Evolutionary conservation across 139 green algal species (phyloP), one percentile per base, ranked within the genome.

Genomic region (Chlamydomonas urium): DNA sequence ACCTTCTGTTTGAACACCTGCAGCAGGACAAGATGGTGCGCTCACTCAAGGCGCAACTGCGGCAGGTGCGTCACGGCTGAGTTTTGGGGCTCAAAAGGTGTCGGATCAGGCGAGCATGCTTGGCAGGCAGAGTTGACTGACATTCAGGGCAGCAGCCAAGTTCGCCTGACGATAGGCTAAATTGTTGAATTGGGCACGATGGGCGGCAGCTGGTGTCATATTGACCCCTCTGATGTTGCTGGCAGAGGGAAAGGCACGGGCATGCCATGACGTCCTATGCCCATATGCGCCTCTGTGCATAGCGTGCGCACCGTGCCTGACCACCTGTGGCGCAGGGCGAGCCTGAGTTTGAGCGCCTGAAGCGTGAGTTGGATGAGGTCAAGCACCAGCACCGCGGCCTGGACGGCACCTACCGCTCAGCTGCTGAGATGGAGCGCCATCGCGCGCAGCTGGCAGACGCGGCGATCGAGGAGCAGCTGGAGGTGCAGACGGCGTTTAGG

Each of bases 331-430:
- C n/a, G n/a, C 66, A 91, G 80, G 85, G 84, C 48, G 91, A 96
- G 85, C 91, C 91, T 2, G 83, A 91, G 77, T 91, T 94, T 82
- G 88, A 96, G 65, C 83, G 91, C 0, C 76, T 95, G n/a, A 92
- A 91, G 76, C 78, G 81, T 1, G 86, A 94, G 80, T 76, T 95
- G 50, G 90, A 96, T 50, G 88, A 91, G 67, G 77, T 90, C 14
- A 96, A 96, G 81, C 81, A 89, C 38, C 58, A 71, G 34, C 89
- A 86, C 5, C 71, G 84, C 1, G 80, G 82, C 42, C 62, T 90
- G 67, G 87, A 93, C 56, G 84, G 85, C 66, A 87, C 85, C 26
- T 94, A 90, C 75, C 79, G 90, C 36, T 87, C 69, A 19, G 76
- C 85, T 24, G 83, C 88, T 6, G 90, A 96, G 75, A 91, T 91